phyloP scores from a whole-genome alignment of 768 basidiomycete genomes.

The Boletus subcaerulescens region DNA sequence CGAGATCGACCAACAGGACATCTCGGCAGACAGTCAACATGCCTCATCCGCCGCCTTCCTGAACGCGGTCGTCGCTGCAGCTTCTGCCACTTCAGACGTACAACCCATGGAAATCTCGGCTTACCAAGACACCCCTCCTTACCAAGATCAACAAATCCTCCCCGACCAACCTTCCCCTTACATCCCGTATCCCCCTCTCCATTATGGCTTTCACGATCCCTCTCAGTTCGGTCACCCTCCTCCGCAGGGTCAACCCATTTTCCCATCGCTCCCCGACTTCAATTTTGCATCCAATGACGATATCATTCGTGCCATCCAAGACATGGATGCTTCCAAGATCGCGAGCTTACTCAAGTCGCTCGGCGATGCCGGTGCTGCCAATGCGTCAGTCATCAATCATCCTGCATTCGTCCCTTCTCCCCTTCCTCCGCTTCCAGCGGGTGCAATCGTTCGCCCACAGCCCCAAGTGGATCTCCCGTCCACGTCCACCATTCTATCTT shows the following conservation, averaged over 20 bases:
- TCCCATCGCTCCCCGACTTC: slow-evolving; percentile 34
- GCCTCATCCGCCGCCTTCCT: slow-evolving; percentile 57
- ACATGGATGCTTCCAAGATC: slow-evolving; percentile 66
- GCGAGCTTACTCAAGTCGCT: slow-evolving; percentile 63
- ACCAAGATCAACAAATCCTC: slow-evolving; percentile 33
- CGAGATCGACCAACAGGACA: slow-evolving; percentile 23
- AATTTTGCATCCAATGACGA: slow-evolving; percentile 63
- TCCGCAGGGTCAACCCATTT: slow-evolving; percentile 29
- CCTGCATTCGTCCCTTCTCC: slow-evolving; percentile 22
- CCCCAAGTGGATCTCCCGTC: slow-evolving; percentile 42
- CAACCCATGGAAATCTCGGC: slow-evolving; percentile 28
- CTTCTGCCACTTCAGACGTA: slow-evolving; percentile 46
- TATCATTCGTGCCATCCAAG: slow-evolving; percentile 68
- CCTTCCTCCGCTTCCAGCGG: slow-evolving; percentile 23
- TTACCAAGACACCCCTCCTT: slow-evolving; percentile 33
- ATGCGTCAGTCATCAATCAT: slow-evolving; percentile 25
- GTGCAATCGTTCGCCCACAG: slow-evolving; percentile 31
- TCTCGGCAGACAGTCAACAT: slow-evolving; percentile 35
- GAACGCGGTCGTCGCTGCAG: slow-evolving; percentile 63
- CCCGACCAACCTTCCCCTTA: slow-evolving; percentile 24
- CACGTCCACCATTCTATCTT: slow-evolving; percentile 42
- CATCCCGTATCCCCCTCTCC: slow-evolving; percentile 32
- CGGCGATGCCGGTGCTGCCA: slow-evolving; percentile 53
- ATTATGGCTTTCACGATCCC: slow-evolving; percentile 27
- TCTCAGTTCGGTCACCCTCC: slow-evolving; percentile 26